Evolutionary conservation across 306 rosid species (phyloP).

Genomic region (Castanea crenata): DNA sequence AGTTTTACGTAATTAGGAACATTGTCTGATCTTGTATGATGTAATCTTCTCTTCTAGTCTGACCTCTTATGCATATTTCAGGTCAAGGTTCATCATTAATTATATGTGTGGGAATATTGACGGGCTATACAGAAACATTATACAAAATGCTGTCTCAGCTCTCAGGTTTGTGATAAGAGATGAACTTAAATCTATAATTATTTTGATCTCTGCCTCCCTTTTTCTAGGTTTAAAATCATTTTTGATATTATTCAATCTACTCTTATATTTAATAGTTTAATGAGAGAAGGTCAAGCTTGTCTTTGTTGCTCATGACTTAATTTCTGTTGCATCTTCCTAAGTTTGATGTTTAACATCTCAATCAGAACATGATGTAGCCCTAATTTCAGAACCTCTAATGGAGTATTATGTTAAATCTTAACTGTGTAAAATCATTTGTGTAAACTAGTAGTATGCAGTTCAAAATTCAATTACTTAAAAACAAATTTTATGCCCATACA

Average conservation of each 20-base stretch:
- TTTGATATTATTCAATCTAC: not conserved
- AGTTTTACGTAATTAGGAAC: not conserved
- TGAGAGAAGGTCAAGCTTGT: not conserved
- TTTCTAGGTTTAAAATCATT: not conserved
- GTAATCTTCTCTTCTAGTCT: conserved; percentile 23
- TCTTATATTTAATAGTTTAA: not conserved
- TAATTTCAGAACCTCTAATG: not conserved
- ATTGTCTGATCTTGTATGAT: conserved; percentile 9
- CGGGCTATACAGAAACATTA: conserved; percentile 88
- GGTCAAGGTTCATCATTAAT: conserved; percentile 97
- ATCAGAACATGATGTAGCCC: not conserved
- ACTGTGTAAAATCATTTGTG: not conserved
- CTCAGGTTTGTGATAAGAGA: conserved; percentile 60
- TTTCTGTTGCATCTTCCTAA: not conserved
- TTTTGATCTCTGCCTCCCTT: not conserved
- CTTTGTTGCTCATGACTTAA: not conserved
- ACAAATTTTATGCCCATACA: not conserved
- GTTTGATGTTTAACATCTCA: not conserved
- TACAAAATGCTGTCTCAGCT: conserved; percentile 91
- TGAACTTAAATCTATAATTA: conserved; percentile 18
- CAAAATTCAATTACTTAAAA: not conserved
- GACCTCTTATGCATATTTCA: conserved; percentile 43
- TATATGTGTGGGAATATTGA: conserved; percentile 89
- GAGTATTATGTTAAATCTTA: not conserved
- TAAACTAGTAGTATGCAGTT: not conserved